Conservation (phyloP, 169 alveolate genomes). For the Plasmodium knowlesi region DNA sequence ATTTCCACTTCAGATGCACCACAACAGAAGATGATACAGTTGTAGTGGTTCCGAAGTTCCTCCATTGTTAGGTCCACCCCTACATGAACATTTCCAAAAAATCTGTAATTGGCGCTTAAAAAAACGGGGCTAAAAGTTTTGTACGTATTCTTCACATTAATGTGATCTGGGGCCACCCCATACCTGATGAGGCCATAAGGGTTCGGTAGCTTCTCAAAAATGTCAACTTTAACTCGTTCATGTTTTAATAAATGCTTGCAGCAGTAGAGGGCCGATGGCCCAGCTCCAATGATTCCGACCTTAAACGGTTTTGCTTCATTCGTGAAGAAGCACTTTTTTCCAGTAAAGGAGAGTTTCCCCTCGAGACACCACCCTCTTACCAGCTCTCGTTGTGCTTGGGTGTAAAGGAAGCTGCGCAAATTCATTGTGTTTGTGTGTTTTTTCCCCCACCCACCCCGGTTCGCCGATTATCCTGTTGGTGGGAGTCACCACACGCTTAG, state of each 20-base stretch:
- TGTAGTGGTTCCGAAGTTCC: constrained; percentile 75
- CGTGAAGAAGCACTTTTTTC: constrained; percentile 24
- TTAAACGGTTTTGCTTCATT: constrained; percentile 60
- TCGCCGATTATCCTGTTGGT: not conserved
- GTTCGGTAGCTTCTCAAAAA: constrained; percentile 86
- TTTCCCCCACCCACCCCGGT: not conserved
- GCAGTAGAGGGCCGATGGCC: constrained; percentile 91
- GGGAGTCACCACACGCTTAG: not conserved
- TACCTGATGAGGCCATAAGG: constrained; percentile 89
- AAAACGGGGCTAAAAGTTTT: constrained; percentile 78
- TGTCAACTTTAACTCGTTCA: constrained; percentile 83
- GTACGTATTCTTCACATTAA: constrained; percentile 80
- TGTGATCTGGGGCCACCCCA: constrained; percentile 92
- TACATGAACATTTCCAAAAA: constrained; percentile 86
- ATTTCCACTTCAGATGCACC: constrained; percentile 85
- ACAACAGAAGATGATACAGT: constrained; percentile 81
- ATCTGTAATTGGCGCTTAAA: constrained; percentile 76
- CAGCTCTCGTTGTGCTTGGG: not conserved
- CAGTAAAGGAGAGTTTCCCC: not conserved
- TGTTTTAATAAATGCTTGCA: constrained; percentile 82
- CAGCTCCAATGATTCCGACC: constrained; percentile 89
- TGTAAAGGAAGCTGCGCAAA: not conserved
- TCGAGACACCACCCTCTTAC: not conserved
- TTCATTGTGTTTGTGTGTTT: not conserved
- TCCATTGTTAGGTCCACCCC: constrained; percentile 78